These are phyloP conservation scores for Saccharomycopsis babjevae DNA, from an alignment of 805 yeast genomes.

Conservation along the genomic window DNA sequence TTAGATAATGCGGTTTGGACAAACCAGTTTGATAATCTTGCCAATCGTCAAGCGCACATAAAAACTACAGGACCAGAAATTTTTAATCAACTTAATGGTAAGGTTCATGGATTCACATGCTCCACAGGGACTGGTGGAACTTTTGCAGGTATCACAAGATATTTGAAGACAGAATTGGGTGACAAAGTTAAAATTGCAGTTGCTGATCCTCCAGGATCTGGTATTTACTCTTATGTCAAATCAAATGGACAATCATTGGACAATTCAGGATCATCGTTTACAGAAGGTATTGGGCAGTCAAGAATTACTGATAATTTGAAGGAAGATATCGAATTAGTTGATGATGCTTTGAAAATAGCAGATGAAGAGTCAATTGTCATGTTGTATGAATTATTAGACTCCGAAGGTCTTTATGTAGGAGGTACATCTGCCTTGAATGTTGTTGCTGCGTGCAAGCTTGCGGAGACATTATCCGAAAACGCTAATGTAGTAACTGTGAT, in stretches of 20 bases:
- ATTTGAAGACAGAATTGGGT: constrained; percentile 56
- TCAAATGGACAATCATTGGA: constrained; percentile 58
- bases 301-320: constrained; percentile 76
- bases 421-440: constrained; percentile 89
- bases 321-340: constrained; percentile 62
- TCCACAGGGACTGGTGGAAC: constrained; percentile 94
- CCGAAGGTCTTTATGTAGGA: constrained; percentile 84
- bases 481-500: constrained; percentile 80
- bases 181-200: constrained; percentile 54
- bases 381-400: constrained; percentile 75
- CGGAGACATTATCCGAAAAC: constrained; percentile 63
- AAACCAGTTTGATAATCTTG: constrained; percentile 81
- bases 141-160: constrained; percentile 76
- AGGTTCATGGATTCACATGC: constrained; percentile 78
- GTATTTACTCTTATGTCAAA: constrained; percentile 66
- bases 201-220: constrained; percentile 94
- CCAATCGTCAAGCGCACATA: constrained; percentile 80
- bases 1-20: constrained; percentile 84
- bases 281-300: constrained; percentile 96
- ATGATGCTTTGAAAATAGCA: constrained; percentile 69
- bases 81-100: constrained; percentile 72
- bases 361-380: constrained; percentile 76
- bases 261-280: constrained; percentile 75
- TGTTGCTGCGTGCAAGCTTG: constrained; percentile 76
- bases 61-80: constrained; percentile 91